phyloP scores from a whole-genome alignment of 2,329 filamentous ascomycete genomes.

The Xylaria sp. region DNA sequence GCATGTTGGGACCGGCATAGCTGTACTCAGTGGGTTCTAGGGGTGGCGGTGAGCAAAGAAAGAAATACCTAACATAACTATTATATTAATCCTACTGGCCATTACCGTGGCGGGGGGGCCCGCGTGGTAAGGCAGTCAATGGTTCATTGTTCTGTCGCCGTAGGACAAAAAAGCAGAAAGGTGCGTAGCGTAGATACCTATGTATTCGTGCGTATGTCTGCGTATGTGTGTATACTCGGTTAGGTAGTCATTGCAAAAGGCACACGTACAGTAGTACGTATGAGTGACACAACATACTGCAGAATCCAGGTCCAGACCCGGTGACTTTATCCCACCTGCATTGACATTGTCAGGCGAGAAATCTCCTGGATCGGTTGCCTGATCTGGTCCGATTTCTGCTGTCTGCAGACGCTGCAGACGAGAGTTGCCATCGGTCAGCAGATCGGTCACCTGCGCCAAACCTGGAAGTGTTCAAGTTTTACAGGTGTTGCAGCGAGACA shows the following conservation, averaged over 20 bases:
- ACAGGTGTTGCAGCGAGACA: no score
- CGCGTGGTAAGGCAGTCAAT: slow-evolving; percentile 6
- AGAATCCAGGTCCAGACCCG: slow-evolving; percentile 12
- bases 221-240: neutral
- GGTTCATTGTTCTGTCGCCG: neutral
- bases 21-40: slow-evolving; percentile 7
- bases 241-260: no score
- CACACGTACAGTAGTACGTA: no score
- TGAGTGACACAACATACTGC: slow-evolving; percentile 25
- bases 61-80: neutral
- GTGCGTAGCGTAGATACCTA: neutral
- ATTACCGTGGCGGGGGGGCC: slow-evolving; percentile 6
- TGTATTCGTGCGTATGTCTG: neutral
- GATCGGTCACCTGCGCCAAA: neutral
- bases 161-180: no score
- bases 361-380: slow-evolving; percentile 6
- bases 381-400: slow-evolving; percentile 16
- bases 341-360: neutral
- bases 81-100: neutral
- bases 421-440: neutral
- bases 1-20: neutral
- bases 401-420: no score
- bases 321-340: slow-evolving; percentile 2
- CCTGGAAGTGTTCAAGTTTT: no score
- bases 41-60: slow-evolving; percentile 15